Evolutionary conservation across 805 yeast species (phyloP), one percentile per base, ranked within the genome.

Genomic region (Starmerella geochares): DNA sequence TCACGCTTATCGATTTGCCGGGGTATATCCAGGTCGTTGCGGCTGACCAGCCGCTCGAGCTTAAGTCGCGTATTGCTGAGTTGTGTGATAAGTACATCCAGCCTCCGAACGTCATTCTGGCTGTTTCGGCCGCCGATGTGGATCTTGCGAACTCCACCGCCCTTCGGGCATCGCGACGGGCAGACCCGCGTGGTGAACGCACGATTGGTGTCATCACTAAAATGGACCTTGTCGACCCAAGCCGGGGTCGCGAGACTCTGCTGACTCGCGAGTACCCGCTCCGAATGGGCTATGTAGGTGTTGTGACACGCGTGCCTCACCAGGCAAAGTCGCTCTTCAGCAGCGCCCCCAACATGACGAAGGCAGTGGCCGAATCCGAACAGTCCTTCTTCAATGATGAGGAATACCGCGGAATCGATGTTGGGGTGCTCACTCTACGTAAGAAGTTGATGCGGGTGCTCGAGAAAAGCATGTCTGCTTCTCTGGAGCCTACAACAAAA

Each of bases 11-110:
- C 17, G 99, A 92, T 70, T 71, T 92, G 52, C 99, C 99, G 0
- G 99, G 99, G 8, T 92, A 92, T 64, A 94, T 92, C 56, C 99
- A 92, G 65, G 79, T 92, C 4, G 95, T 92, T 63, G 94, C 97
- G 2, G 88, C 94, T 2, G 97, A 90, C 65, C 98, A 92, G 67
- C 99, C 99, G 0, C 67, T 74, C 3, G 85, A 81, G 51, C 73
- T 92, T 53, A 90, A 90, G 61, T 73, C 75, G 27, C 84, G 80
- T 62, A 92, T 92, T 58, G 72, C 85, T 52, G 78, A 74, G 47
- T 71, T 92, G 27, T 92, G 97, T 67, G 84, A 84, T 57, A 78
- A 79, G 63, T 92, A 92, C 62, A 73, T 92, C 53, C 86, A 83
- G 60, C 81, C 83, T 14, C 99, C 99, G 20, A 92, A 92, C 62